phyloP scores from a whole-genome alignment of 371 early-diverging fungal species.

The Mortierella sp. region DNA sequence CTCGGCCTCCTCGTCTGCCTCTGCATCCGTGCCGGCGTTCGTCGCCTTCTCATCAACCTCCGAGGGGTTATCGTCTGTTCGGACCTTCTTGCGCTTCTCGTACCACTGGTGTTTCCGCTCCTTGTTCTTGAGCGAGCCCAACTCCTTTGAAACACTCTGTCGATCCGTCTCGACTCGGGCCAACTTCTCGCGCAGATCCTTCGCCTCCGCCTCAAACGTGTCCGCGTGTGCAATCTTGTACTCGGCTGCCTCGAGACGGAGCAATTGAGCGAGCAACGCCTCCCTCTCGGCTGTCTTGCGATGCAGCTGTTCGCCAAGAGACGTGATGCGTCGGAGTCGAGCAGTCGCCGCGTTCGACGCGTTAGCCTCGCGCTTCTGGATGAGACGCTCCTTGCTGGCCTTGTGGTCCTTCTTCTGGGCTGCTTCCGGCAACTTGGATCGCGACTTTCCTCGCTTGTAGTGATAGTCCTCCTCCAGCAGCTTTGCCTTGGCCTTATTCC shows the following conservation, averaged over 20 bases:
- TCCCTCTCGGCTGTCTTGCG: constrained; percentile 56
- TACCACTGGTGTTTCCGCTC: constrained; percentile 79
- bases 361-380: constrained; percentile 60
- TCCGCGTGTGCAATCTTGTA: constrained; percentile 25
- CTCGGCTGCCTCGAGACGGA: constrained; percentile 50
- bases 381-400: constrained; percentile 40
- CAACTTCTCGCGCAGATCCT: constrained; percentile 41
- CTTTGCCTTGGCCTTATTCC: constrained; percentile 69
- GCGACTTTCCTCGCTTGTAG: constrained; percentile 72
- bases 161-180: constrained; percentile 48
- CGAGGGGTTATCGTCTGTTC: constrained; percentile 15
- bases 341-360: constrained; percentile 62
- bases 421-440: constrained; percentile 67
- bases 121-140: constrained; percentile 66
- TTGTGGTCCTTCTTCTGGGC: constrained; percentile 43
- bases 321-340: constrained; percentile 59
- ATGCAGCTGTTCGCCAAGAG: constrained; percentile 58
- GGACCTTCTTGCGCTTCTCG: constrained; percentile 63
- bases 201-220: constrained; percentile 36
- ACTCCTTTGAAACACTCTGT: constrained; percentile 57
- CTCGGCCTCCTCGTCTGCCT: constrained; percentile 43
- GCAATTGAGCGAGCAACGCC: constrained; percentile 35
- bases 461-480: constrained; percentile 65
- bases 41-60: constrained; percentile 26
- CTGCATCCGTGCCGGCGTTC: constrained; percentile 40